A percentile compares a stretch with the other conserved stretches of the same genome.
Conservation (phyloP, 352 stramenopile genomes). For the Pythium angustatum region DNA sequence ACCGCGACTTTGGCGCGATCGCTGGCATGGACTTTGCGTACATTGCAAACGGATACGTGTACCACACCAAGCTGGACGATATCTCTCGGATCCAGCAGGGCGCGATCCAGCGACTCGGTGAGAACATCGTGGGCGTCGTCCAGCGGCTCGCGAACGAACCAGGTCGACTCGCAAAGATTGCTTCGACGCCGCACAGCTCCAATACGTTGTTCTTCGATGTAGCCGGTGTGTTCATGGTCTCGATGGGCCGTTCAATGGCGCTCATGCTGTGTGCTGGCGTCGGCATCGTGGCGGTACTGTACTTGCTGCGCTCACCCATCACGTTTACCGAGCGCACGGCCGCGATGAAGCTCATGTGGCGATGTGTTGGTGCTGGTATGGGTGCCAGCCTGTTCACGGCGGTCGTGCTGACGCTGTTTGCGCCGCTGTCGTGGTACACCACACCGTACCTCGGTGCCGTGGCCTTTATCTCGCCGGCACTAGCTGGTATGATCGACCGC, state of each 20-base stretch:
- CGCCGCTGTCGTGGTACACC: conserved; percentile 71
- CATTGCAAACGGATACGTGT: conserved; percentile 81
- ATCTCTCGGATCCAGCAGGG: conserved; percentile 70
- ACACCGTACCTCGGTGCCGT: conserved; percentile 47
- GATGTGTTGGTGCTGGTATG: conserved; percentile 40
- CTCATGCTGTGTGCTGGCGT: conserved; percentile 45
- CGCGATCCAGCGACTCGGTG: conserved; percentile 64
- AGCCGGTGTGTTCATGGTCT: conserved; percentile 61
- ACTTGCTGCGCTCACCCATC: conserved; percentile 45
- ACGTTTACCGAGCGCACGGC: conserved; percentile 38
- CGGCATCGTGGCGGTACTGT: conserved; percentile 42
- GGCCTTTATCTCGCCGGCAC: conserved; percentile 43
- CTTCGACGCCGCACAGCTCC: conserved; percentile 52
- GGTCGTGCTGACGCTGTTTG: conserved; percentile 59
- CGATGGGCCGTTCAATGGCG: conserved; percentile 45
- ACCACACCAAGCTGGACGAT: conserved; percentile 74
- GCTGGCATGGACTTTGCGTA: conserved; percentile 84
- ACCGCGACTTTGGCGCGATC: conserved; percentile 72
- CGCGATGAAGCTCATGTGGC: conserved; percentile 42
- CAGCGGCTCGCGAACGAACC: conserved; percentile 42
- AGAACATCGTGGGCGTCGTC: conserved; percentile 72
- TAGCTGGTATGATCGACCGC: conserved; percentile 62
- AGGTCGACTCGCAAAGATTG: conserved; percentile 56
- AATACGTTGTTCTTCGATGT: conserved; percentile 81
- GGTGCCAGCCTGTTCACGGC: conserved; percentile 40